Conservation (phyloP, 2,329 filamentous ascomycete species). For the Mariannaea elegans region DNA sequence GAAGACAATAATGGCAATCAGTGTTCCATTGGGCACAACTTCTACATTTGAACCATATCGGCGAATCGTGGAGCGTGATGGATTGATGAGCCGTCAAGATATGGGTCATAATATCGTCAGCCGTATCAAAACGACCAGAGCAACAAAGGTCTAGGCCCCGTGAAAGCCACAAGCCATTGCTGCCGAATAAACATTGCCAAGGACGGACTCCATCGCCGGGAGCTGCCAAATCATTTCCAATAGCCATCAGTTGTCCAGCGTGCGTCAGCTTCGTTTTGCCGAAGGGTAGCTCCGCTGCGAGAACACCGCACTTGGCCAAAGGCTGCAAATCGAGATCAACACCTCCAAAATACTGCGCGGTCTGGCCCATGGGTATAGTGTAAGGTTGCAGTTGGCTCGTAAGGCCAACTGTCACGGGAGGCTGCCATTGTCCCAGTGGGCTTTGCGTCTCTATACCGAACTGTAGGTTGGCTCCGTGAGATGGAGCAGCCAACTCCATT, state of each 20-base stretch:
- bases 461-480: not conserved
- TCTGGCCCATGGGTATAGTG: not conserved
- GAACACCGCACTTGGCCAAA: not conserved
- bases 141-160: not conserved
- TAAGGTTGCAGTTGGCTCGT: not conserved
- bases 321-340: not conserved
- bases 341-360: not conserved
- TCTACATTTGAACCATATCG: slow-evolving; percentile 6
- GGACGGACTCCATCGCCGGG: not conserved
- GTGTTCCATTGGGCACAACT: slow-evolving; percentile 10
- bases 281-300: not conserved
- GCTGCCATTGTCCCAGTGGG: not conserved
- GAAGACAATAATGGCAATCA: not conserved
- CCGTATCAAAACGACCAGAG: slow-evolving; percentile 1
- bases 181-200: slow-evolving; percentile 17
- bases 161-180: not conserved
- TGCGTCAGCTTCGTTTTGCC: slow-evolving; percentile 2
- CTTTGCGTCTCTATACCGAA: not conserved
- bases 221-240: slow-evolving; percentile 10
- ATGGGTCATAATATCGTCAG: slow-evolving; percentile 1
- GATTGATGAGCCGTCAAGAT: slow-evolving; percentile 2
- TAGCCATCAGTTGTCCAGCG: slow-evolving; percentile 2
- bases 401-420: not conserved
- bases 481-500: not conserved
- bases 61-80: not conserved